Evolutionary conservation across 768 basidiomycete species (phyloP).

Genomic region (Trametes maxima): DNA sequence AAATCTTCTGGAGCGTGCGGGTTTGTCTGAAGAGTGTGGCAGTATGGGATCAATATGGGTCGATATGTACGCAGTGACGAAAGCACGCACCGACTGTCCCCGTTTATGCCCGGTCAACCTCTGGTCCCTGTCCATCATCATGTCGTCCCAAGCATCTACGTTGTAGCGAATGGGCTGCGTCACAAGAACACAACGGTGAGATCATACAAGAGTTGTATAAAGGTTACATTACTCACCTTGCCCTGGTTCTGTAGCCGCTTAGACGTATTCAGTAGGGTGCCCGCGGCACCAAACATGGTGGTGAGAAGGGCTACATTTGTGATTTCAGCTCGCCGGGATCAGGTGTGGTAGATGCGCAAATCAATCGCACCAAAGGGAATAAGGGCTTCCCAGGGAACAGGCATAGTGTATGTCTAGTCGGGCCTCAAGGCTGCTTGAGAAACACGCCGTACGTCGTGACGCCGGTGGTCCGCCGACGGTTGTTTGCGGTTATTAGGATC

Average conservation of each 20-base stretch:
- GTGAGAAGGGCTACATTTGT: constrained; percentile 69
- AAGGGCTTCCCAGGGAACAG: constrained; percentile 96
- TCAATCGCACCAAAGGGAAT: constrained; percentile 81
- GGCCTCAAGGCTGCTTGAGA: constrained; percentile 10
- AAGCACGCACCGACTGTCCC: constrained; percentile 76
- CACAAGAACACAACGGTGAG: not conserved
- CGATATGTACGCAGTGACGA: not conserved
- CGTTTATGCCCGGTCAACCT: constrained; percentile 84
- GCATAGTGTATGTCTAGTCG: constrained; percentile 57
- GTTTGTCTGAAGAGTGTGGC: constrained; percentile 51
- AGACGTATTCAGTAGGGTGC: constrained; percentile 81
- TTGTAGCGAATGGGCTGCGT: constrained; percentile 59
- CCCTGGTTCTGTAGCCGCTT: constrained; percentile 85
- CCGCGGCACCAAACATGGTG: constrained; percentile 87
- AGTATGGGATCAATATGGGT: not conserved
- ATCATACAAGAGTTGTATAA: too few species aligned
- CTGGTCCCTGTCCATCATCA: constrained; percentile 94
- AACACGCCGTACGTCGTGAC: not conserved
- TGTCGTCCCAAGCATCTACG: constrained; percentile 88
- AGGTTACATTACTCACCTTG: constrained; percentile 58
- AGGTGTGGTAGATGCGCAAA: not conserved
- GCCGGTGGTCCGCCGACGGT: not conserved
- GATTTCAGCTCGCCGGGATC: not conserved
- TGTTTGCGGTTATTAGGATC: constrained; percentile 19
- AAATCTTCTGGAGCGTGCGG: constrained; percentile 70